These are phyloP conservation scores for Saccharomycopsis amapae DNA, from an alignment of 805 yeast genomes.

Conservation along the genomic window DNA sequence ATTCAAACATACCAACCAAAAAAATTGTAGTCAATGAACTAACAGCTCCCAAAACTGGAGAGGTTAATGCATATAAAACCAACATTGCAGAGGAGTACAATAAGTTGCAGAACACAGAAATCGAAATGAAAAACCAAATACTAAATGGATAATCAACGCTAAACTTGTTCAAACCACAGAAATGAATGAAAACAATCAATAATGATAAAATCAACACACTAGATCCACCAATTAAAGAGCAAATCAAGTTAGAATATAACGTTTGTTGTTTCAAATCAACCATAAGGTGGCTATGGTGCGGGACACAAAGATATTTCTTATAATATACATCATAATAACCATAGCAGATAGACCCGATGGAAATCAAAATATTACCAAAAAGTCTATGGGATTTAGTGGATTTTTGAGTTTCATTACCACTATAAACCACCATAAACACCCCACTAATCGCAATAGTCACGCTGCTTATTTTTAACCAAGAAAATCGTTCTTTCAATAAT, in stretches of 20 bases:
- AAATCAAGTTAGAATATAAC: conserved; percentile 71
- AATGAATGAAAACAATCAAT: conserved; percentile 8
- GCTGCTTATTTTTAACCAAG: conserved; percentile 55
- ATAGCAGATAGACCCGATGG: conserved; percentile 66
- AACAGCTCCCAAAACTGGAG: conserved; percentile 73
- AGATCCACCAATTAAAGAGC: conserved; percentile 63
- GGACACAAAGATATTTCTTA: conserved; percentile 70
- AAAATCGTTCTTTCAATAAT: conserved; percentile 56
- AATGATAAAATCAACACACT: conserved; percentile 26
- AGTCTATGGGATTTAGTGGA: conserved; percentile 49
- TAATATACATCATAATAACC: conserved; percentile 82
- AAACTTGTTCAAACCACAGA: conserved; percentile 42
- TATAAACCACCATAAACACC: conserved; percentile 71
- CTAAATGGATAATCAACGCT: conserved; percentile 19
- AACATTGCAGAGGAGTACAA: conserved; percentile 65
- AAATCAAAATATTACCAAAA: conserved; percentile 64
- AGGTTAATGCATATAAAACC: conserved; percentile 73
- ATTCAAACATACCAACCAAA: conserved; percentile 72
- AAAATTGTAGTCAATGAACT: conserved; percentile 69
- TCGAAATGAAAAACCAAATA: conserved; percentile 38
- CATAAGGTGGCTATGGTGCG: conserved; percentile 30
- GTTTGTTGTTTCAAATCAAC: conserved; percentile 56
- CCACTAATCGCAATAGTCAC: conserved; percentile 69
- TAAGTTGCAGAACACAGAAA: conserved; percentile 58
- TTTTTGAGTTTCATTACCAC: conserved; percentile 32